Base-by-base conservation (phyloP, 306 rosid species). In the Mimosa bimucronata region DNA sequence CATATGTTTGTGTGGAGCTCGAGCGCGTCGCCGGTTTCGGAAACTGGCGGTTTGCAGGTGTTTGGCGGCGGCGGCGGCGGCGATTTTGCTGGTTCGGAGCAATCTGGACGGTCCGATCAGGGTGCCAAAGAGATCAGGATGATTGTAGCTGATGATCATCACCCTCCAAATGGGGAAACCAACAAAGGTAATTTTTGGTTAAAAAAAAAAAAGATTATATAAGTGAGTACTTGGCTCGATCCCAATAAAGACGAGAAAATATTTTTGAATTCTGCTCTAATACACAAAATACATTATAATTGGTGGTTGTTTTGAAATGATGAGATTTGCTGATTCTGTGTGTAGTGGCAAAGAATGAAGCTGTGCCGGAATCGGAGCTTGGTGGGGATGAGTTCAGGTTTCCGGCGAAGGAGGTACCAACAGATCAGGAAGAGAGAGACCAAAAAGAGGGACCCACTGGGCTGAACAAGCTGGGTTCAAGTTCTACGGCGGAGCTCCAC, bases 1-100 rank as follows among this genome's bases (percentile, higher is more conserved):
- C 98, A 94, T 81, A 91, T 94, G 98, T 94, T 91, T 15, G 98
- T 94, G 31, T 94, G 98, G 98, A 94, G 98, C 83, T 91, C 98
- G 0, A 91, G 95, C 18, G 89, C 85, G 0, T 94, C 98, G 0
- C 97, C 98, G 15, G 98, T 91, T 65, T 93, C 98, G 0, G 97
- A 96, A 40, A 86, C 80, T 5, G 89, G 87, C 0, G 97, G 98
- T 18, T 91, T 94, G 74, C 97, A 90, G 37, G 95, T 90, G 2
- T 89, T 95, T n/a, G 88, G 90, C 9, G 89, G 96, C 9, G 83
- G 84, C 2, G 94, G 91, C 29, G 89, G 96, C 7, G 83, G 84
- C 1, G 94, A 93, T 25, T 87, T 88, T 3, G 89, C 88, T 9
- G 81, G 90, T 0, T 82, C 97, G 0, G 98, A 93, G 61, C 97